These are phyloP conservation scores for Myxozyma vanderwaltii DNA, from an alignment of 805 yeast species.

Conservation along the genomic window DNA sequence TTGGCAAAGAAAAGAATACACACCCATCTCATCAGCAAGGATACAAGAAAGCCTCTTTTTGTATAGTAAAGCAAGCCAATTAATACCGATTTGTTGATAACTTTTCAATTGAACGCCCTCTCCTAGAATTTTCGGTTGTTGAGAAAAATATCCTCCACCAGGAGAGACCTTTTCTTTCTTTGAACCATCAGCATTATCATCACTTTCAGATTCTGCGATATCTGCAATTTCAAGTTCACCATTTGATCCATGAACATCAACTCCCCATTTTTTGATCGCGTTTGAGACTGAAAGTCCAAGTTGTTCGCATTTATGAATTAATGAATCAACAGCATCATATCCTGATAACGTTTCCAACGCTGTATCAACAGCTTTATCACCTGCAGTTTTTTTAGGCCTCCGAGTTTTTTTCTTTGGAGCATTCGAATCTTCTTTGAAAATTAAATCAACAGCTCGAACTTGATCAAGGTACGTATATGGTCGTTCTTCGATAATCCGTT, in stretches of 20 bases:
- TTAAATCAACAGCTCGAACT: conserved; percentile 61
- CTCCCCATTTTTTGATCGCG: conserved; percentile 87
- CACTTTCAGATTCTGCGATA: conserved; percentile 13
- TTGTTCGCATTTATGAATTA: conserved; percentile 78
- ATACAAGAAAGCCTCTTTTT: conserved; percentile 82
- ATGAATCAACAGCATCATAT: conserved; percentile 91
- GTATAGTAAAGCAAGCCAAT: conserved; percentile 85
- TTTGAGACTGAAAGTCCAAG: conserved; percentile 70
- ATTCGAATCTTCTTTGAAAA: conserved; percentile 41
- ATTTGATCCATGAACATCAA: conserved; percentile 60
- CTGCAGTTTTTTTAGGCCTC: conserved; percentile 46
- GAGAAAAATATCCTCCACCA: conserved; percentile 51
- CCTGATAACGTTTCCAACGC: conserved; percentile 68
- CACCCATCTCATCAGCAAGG: conserved; percentile 97
- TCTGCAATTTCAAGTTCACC: conserved; percentile 63
- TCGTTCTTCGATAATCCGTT: conserved; percentile 61
- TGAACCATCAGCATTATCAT: conserved; percentile 20
- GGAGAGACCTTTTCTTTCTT: conserved; percentile 18
- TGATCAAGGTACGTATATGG: conserved; percentile 66
- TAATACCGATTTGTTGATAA: conserved; percentile 96
- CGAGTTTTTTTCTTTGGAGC: conserved; percentile 39
- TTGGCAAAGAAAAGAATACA: not conserved
- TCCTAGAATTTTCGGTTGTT: conserved; percentile 70
- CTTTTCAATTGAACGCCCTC: conserved; percentile 69
- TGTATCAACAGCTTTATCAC: conserved; percentile 63